Evolutionary conservation across 306 rosid genomes (phyloP).

Genomic region (Cicer cuneatum): DNA sequence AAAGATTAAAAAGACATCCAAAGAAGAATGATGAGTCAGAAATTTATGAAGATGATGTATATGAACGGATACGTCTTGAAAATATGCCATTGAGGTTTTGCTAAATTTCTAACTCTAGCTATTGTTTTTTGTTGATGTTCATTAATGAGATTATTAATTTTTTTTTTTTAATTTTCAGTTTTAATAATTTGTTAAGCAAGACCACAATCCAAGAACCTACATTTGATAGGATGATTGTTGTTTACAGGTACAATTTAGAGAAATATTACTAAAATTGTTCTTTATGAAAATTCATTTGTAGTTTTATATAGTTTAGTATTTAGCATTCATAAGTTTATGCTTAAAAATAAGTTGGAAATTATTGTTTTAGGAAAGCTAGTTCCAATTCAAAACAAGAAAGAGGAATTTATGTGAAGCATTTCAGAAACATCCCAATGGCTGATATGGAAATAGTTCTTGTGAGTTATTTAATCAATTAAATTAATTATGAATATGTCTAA

Average conservation of each 20-base stretch:
- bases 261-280: not conserved
- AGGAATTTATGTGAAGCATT: constrained; percentile 89
- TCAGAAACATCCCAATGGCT: constrained; percentile 90
- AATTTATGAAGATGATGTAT: constrained; percentile 51
- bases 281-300: no score
- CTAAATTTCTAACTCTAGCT: constrained; percentile 5
- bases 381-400: constrained; percentile 57
- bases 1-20: constrained; percentile 46
- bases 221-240: constrained; percentile 84
- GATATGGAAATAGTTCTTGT: constrained; percentile 97
- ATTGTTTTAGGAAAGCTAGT: constrained; percentile 57
- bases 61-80: constrained; percentile 77
- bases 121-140: not conserved
- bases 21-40: constrained; percentile 62
- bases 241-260: constrained; percentile 67
- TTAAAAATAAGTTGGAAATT: constrained; percentile 28
- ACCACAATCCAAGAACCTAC: constrained; percentile 88
- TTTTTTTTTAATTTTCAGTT: constrained; percentile 51
- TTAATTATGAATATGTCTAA: no score
- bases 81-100: constrained; percentile 78
- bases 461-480: constrained; percentile 45
- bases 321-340: no score
- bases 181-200: constrained; percentile 61
- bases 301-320: no score
- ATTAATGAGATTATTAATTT: not conserved